Evolutionary conservation across 2,329 filamentous ascomycete genomes (phyloP).

Genomic region (Thyridium curvatum): DNA sequence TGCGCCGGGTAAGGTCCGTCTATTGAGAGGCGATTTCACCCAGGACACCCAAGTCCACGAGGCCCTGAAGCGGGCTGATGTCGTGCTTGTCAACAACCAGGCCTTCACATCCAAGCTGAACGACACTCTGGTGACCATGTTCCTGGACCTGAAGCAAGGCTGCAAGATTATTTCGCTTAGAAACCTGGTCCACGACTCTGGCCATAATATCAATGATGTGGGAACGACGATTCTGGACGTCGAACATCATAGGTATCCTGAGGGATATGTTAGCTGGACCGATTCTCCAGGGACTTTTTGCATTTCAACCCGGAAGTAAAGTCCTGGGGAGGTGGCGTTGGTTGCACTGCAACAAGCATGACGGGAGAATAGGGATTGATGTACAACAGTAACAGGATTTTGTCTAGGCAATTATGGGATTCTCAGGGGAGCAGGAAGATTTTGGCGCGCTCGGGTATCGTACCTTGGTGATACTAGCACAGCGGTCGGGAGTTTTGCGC

Average conservation of each 20-base stretch:
- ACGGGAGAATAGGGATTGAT: no score
- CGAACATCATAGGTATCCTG: conserved; percentile 53
- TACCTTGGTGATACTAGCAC: not conserved
- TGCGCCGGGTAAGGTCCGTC: conserved; percentile 67
- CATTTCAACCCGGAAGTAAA: conserved; percentile 71
- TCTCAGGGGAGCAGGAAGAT: no score
- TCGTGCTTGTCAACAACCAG: conserved; percentile 97
- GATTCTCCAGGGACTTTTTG: conserved; percentile 79
- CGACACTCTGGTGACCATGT: conserved; percentile 77
- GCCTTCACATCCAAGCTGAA: conserved; percentile 88
- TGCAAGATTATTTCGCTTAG: conserved; percentile 88
- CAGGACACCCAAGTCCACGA: conserved; percentile 63
- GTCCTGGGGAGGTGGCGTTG: no score
- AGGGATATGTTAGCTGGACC: conserved; percentile 87
- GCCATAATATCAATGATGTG: conserved; percentile 70
- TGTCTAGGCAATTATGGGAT: no score
- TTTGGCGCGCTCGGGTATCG: no score
- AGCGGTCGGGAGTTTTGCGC: not conserved
- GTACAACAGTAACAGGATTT: no score
- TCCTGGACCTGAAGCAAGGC: conserved; percentile 86
- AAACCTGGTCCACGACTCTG: conserved; percentile 78
- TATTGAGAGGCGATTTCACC: conserved; percentile 81
- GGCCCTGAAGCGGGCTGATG: conserved; percentile 77
- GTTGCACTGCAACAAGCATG: no score
- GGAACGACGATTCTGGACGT: conserved; percentile 77